A percentile compares a stretch with the other conserved stretches of the same genome.
Conservation (phyloP, 257 asterid species). For the Solanum phureja region DNA sequence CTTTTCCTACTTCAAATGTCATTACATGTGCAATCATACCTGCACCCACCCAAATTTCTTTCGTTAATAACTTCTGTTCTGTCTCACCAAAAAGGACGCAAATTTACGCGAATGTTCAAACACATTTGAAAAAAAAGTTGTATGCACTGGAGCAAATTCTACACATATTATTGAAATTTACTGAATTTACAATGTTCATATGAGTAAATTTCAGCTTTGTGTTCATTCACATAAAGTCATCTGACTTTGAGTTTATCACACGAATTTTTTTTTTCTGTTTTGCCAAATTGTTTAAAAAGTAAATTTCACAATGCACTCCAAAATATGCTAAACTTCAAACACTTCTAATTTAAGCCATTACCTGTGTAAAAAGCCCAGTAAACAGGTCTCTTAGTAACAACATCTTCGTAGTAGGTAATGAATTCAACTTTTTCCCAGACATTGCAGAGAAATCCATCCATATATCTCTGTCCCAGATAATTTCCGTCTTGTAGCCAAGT, state of each 20-base stretch:
- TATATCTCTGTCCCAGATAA: conserved; percentile 36
- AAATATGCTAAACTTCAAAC: not conserved
- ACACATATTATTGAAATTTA: not conserved
- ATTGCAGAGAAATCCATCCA: conserved; percentile 67
- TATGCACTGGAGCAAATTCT: not conserved
- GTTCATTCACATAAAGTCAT: not conserved
- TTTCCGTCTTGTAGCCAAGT: conserved; percentile 51
- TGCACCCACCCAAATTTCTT: conserved; percentile 7
- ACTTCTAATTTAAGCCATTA: not conserved
- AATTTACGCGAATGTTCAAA: not conserved
- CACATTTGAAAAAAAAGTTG: not conserved
- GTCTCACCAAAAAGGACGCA: not conserved
- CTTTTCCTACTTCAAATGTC: conserved; percentile 71
- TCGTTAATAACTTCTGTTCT: not conserved
- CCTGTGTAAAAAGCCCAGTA: conserved; percentile 53
- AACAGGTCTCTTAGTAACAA: conserved; percentile 51
- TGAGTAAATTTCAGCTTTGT: too few relatives aligned
- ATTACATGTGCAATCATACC: conserved; percentile 57
- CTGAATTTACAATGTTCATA: too few relatives aligned
- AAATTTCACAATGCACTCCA: not conserved
- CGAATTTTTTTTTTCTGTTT: not conserved
- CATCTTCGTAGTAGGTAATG: conserved; percentile 67
- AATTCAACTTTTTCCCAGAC: conserved; percentile 73
- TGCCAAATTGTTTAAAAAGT: not conserved
- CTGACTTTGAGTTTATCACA: not conserved